Base-by-base conservation (phyloP, 148 eudicot species). In the Linanthus parryae region DNA sequence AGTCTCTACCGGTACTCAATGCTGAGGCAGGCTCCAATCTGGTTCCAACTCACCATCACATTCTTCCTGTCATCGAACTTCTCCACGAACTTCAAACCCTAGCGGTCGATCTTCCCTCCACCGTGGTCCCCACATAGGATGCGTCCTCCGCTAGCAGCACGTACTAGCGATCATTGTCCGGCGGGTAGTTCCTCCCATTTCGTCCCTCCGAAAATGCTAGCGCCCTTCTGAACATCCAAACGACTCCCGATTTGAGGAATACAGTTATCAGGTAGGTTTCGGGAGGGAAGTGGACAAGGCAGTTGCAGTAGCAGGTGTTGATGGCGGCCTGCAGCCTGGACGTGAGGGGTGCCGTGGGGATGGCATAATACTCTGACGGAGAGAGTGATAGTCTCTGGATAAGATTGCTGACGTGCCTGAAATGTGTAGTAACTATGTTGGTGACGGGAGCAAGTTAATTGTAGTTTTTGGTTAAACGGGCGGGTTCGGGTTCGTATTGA, bases 1-100 rank as follows among this genome's bases (percentile, higher is more conserved):
- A 88, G 61, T 19, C 97, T 60, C 0, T 94, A 94, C 60, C 97
- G 24, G 22, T 94, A 88, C 73, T 88, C 97, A 40, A 81, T 90
- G 13, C 89, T 94, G 18, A 38, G 26, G 31, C 97, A 88, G 20
- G 63, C 73, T 24, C 94, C 90, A 1, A 84, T 84, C 21, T 55
- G 20, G 37, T 88, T 88, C 97, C 97, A 88, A 18, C 94, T 88
- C 71, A 88, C 84, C 97, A 84, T 88, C 73, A 88, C 97, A 54
- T 84, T 88, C 82, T 88, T 88, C 84, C 60, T 72, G 62, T 73
- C 79, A 57, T 88, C 84, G 38, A 72, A 84, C 62, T 72, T 74
- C 71, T 63, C 57, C 44, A 88, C 97, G 44, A 81, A 88, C 82
- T 52, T 25, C 68, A 71, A 65, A 4, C 97, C 90, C 64, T 88